Evolutionary conservation across 2,329 filamentous ascomycete species (phyloP).

Genomic region (Penicillium italicum): DNA sequence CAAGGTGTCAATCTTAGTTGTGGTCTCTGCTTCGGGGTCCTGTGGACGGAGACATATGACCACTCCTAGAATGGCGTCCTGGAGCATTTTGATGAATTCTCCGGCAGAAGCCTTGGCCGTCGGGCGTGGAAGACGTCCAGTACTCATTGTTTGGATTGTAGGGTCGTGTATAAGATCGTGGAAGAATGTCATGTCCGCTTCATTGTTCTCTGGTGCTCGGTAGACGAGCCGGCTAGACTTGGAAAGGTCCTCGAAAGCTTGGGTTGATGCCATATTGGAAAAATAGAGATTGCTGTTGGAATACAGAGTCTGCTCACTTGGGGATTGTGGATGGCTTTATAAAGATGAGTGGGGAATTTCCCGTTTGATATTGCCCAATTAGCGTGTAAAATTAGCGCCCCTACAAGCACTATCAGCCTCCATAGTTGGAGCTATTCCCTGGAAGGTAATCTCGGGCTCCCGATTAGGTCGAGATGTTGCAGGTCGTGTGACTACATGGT

Average conservation of each 20-base stretch:
- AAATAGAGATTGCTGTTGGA: neutral
- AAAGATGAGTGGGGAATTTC: neutral
- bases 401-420: neutral
- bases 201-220: slow-evolving; percentile 11
- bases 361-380: neutral
- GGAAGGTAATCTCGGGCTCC: neutral
- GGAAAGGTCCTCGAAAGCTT: neutral
- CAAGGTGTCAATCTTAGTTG: neutral
- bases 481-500: too few species aligned
- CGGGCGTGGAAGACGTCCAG: neutral
- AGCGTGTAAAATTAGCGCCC: neutral
- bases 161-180: slow-evolving; percentile 4
- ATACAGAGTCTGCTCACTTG: neutral
- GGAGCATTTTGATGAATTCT: neutral
- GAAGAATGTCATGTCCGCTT: slow-evolving; percentile 13
- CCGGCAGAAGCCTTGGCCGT: neutral
- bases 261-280: neutral
- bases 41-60: slow-evolving; percentile 1
- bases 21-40: neutral
- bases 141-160: slow-evolving; percentile 1
- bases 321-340: neutral
- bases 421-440: neutral
- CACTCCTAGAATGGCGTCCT: neutral
- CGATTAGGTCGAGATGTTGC: neutral
- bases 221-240: slow-evolving; percentile 11